These are phyloP conservation scores for Didymella pomorum DNA, from an alignment of 2,329 filamentous ascomycete genomes.

Conservation along the genomic window DNA sequence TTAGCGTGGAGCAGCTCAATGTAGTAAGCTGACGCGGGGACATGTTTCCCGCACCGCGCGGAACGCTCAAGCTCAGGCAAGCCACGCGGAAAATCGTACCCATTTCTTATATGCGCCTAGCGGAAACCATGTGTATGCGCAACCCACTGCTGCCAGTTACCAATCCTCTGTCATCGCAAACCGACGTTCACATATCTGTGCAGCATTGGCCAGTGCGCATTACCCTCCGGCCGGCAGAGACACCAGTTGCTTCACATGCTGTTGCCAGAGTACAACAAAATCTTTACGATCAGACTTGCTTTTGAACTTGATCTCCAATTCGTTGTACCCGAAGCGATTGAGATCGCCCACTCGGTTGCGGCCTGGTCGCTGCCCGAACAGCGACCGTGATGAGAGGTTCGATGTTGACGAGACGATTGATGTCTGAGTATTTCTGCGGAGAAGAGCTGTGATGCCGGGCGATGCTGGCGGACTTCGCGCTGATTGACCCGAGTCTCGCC, in stretches of 20 bases:
- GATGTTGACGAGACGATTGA: slow-evolving; percentile 26
- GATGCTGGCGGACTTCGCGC: slow-evolving; percentile 22
- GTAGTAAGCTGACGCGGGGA: too few relatives aligned
- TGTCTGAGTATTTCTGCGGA: slow-evolving; percentile 19
- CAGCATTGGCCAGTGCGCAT: neutral
- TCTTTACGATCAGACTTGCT: slow-evolving; percentile 36
- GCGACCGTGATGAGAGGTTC: slow-evolving; percentile 22
- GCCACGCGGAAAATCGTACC: slow-evolving; percentile 5
- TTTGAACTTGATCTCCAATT: slow-evolving; percentile 42
- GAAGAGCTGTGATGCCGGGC: slow-evolving; percentile 18
- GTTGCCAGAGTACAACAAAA: slow-evolving; percentile 41
- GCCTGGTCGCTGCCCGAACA: slow-evolving; percentile 1
- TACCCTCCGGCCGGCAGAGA: neutral
- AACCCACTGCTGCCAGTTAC: neutral
- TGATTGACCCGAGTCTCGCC: slow-evolving; percentile 5
- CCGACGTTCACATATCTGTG: neutral
- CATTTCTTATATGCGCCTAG: neutral
- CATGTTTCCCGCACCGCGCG: too few relatives aligned
- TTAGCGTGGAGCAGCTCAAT: too few relatives aligned
- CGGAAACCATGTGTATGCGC: neutral
- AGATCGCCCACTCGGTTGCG: slow-evolving; percentile 20
- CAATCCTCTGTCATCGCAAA: neutral
- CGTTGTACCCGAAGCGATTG: slow-evolving; percentile 40
- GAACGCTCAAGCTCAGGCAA: neutral
- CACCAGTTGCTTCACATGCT: slow-evolving; percentile 28